Evolutionary conservation across 2,329 filamentous ascomycete genomes (phyloP), one percentile per base, ranked within the genome.

Genomic region (Eurotiales sp.): DNA sequence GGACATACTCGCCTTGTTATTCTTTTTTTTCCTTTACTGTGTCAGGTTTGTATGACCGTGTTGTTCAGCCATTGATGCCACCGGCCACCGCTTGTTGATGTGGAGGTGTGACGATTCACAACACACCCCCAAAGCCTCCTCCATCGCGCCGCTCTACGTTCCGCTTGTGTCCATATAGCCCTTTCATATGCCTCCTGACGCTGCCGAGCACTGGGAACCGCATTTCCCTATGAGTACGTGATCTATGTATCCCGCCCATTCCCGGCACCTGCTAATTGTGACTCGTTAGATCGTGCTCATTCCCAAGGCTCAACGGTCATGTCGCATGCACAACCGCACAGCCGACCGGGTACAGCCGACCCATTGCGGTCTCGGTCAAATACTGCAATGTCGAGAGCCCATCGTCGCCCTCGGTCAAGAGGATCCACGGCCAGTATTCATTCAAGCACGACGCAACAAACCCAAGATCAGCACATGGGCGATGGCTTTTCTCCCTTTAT

Each of bases 391-490:
- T 72, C 72, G 11, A 65, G 69, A 46, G 65, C 62, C 54, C 65
- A 62, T 58, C 69, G 68, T 46, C 71, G 70, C 46, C 70, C 73
- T 46, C 65, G 72, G 50, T 76, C 73, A 29, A 64, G 72, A 63
- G 73, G 71, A 29, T 75, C 72, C 41, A 75, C 73, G 8, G 68
- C 72, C 29, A 76, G 73, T 55, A 70, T 75, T 44, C 72, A 75
- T 55, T 76, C 73, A n/a, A 73, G 65, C 54, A 71, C 69, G 14
- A 72, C 71, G 34, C 70, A 74, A 57, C 67, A 71, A 51, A 70
- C 68, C 27, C 70, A 71, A 46, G 71, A 73, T 45, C 69, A 72
- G 46, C 69, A 71, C 48, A 58, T 70, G 47, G 51, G 61, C 27
- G 70, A 72, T 52, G 64, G 62, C 44, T 73, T 71, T 50, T 57